Base-by-base conservation (phyloP, 116 monocot species). In the Thalassia testudinum region DNA sequence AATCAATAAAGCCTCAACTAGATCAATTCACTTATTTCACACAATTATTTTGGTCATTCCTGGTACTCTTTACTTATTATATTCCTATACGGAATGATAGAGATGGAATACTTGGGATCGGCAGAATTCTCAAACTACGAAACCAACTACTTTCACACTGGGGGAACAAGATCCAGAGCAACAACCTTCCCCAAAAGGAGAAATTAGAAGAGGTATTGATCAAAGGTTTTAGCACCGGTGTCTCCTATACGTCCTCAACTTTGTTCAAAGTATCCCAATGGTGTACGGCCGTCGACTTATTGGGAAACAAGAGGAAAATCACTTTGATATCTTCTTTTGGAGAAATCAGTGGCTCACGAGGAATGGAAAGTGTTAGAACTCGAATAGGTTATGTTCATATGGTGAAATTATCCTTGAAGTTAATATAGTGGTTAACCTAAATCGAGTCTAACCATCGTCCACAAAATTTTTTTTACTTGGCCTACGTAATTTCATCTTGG, bases 11-110 rank as follows among this genome's bases (percentile, higher is more conserved):
- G 45, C 4, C 45, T 45, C 45, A 45, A 45, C 45, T 45, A 20
- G 4, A 45, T 45, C 4, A 45, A 45, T 45, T 45, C 45, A 45
- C 45, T 45, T 45, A 45, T 45, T 45, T 20, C 4, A 45, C 45
- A 7, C 45, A 45, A 45, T 45, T 45, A 15, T 45, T 16, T 13
- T 45, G 15, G 45, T 45, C 19, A 45, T 45, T 7, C 24, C 12
- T 50, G 19, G 2, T 50, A 23, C 50, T 49, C 60, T 60, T 49
- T 60, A 60, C 28, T 48, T 60, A 29, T 60, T 60, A 49, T 60
- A 60, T 60, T 60, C 15, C 48, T 49, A 49, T 60, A 60, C 47
- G 29, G 48, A 60, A 60, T 60, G 60, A 49, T 60, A 47, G 48
- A 49, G 60, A 48, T 60, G 60, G 48, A 49, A 48, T 60, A 49